A percentile compares a stretch with the other conserved stretches of the same genome.
Evolutionary conservation across 1,284 basidiomycete genomes (phyloP).

Genomic region (Microstroma glucosiphilum): DNA sequence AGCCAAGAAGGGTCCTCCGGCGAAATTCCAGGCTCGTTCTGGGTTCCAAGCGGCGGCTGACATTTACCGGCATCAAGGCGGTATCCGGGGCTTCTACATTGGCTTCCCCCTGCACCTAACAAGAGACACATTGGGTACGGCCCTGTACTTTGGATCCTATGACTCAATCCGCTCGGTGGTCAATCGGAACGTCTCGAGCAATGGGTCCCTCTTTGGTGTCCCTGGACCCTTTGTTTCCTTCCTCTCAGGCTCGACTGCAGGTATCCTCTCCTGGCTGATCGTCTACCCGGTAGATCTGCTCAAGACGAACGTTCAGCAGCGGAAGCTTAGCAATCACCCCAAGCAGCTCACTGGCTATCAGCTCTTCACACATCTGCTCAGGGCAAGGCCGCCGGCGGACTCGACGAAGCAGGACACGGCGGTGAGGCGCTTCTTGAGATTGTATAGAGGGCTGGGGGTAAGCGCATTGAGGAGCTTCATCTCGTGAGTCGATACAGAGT

Average conservation of each 20-base stretch:
- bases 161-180: constrained; percentile 41
- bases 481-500: constrained; percentile 19
- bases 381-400: constrained; percentile 66
- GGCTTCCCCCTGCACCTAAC: constrained; percentile 43
- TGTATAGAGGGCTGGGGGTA: constrained; percentile 48
- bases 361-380: constrained; percentile 68
- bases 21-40: constrained; percentile 32
- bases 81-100: constrained; percentile 47
- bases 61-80: constrained; percentile 42
- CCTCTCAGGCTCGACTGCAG: constrained; percentile 40
- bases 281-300: constrained; percentile 59
- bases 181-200: constrained; percentile 22
- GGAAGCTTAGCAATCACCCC: constrained; percentile 69
- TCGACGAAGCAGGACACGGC: constrained; percentile 54
- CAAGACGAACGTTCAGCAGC: constrained; percentile 86
- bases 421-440: constrained; percentile 30
- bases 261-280: constrained; percentile 44
- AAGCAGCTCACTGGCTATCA: constrained; percentile 62
- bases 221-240: constrained; percentile 45
- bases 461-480: constrained; percentile 46
- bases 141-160: constrained; percentile 48
- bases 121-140: constrained; percentile 36
- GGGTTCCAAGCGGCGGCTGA: constrained; percentile 43
- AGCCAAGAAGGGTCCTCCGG: constrained; percentile 2
- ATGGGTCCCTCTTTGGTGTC: constrained; percentile 27